Conservation (phyloP, 192 early-diverging fungal genomes). For the Podila epicladia region DNA sequence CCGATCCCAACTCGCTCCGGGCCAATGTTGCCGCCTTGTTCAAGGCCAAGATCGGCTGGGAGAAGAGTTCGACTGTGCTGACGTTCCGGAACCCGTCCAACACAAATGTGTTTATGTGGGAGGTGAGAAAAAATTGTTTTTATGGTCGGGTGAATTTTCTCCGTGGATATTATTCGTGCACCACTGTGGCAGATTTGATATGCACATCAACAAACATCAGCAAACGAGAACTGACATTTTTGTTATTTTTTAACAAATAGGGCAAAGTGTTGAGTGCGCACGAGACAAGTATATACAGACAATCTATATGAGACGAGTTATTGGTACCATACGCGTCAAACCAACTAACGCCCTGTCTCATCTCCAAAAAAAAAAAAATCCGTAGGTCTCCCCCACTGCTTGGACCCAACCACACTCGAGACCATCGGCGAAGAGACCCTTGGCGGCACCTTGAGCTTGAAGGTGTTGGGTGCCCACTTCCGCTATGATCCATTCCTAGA, state of each 20-base stretch:
- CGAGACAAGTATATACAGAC: constrained; percentile 20
- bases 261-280: constrained; percentile 48
- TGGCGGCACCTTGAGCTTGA: constrained; percentile 18
- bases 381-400: constrained; percentile 35
- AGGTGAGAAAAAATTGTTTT: constrained; percentile 14
- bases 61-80: constrained; percentile 36
- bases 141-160: neutral
- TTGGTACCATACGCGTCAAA: neutral
- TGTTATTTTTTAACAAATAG: neutral
- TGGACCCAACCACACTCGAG: constrained; percentile 44
- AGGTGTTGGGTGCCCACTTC: constrained; percentile 43
- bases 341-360: neutral
- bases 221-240: neutral
- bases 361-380: neutral
- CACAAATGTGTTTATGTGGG: constrained; percentile 50
- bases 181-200: neutral
- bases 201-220: neutral
- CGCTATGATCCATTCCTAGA: constrained; percentile 41
- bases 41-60: constrained; percentile 35
- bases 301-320: neutral
- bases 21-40: constrained; percentile 29
- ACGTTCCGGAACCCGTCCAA: constrained; percentile 49
- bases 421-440: constrained; percentile 44
- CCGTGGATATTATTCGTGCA: too few species aligned
- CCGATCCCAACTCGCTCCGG: constrained; percentile 35